A percentile compares a stretch with the other conserved stretches of the same genome.
phyloP scores from a whole-genome alignment of 352 stramenopile genomes.

The Phytophthora brassicae region DNA sequence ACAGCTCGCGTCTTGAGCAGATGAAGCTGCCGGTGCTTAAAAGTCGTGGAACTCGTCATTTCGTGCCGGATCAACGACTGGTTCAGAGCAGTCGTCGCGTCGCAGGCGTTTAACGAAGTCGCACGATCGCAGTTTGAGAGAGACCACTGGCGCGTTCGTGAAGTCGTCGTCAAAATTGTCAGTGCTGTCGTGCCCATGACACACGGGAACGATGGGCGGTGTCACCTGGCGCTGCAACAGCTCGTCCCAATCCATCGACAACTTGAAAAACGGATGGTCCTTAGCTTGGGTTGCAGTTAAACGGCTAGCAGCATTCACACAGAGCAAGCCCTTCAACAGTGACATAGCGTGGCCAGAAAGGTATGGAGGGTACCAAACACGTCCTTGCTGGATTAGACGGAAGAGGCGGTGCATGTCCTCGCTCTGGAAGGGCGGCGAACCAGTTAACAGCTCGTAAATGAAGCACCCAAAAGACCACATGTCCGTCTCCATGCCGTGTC shows the following conservation, averaged over 20 bases:
- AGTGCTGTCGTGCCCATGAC: conserved; percentile 58
- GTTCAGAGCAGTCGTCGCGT: conserved; percentile 29
- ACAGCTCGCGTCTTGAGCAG: conserved; percentile 11
- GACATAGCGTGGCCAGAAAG: conserved; percentile 46
- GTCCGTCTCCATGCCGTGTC: conserved; percentile 78
- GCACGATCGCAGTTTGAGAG: conserved; percentile 36
- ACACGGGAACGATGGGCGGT: conserved; percentile 68
- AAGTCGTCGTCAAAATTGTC: conserved; percentile 88
- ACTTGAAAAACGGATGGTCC: conserved; percentile 73
- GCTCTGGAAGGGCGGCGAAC: conserved; percentile 71
- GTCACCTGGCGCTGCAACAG: conserved; percentile 60
- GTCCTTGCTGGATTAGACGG: conserved; percentile 53
- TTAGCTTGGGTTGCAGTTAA: conserved; percentile 69
- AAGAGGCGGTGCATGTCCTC: conserved; percentile 67
- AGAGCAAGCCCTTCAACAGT: conserved; percentile 56
- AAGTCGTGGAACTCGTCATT: conserved; percentile 41
- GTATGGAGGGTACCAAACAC: conserved; percentile 71
- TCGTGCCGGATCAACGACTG: conserved; percentile 4
- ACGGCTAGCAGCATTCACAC: conserved; percentile 44
- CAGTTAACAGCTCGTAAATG: conserved; percentile 77
- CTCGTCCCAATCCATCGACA: conserved; percentile 63
- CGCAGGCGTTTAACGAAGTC: conserved; percentile 41
- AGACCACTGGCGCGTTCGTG: conserved; percentile 60
- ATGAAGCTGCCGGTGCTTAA: conserved; percentile 8
- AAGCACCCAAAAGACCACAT: conserved; percentile 90